Base-by-base conservation (phyloP, 2,329 filamentous ascomycete genomes). In the Pseudopyrenochaeta lycopersici region DNA sequence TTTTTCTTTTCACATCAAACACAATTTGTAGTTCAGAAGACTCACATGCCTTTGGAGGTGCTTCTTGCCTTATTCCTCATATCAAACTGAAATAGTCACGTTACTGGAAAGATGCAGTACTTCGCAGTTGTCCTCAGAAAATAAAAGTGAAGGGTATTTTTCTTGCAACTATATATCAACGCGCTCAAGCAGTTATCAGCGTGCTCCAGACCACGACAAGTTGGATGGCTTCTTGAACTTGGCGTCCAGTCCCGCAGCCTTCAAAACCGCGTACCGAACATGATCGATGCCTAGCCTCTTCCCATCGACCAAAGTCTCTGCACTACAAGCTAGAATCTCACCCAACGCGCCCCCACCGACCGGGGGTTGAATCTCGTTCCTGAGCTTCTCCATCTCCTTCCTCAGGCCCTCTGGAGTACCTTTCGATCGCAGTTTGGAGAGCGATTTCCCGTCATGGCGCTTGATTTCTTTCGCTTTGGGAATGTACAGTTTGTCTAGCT, bases 191-290 rank as follows among this genome's bases (percentile, higher is more conserved):
- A 27, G 23, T 9, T 5, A 27, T 27, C 23, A 27, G 23, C 23
- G 23, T 27, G 23, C 4, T 27, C 23, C 23, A 27, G 23, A 27
- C 23, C 23, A 27, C 9, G 23, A 27, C 23, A 27, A 27, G 4
- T 27, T 27, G 4, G 23, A 27, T 5, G 23, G 23, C 23, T 27
- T 27, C 23, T 27, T 27, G 23, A 27, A 27, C 23, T 21, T 21
- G 2, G 36, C 40, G 7, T 68, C 60, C 36, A 68, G 11, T 6
- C 64, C 66, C 10, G 52, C 84, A 35, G 88, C 88, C 58, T 81
- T 80, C 55, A 91, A 67, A 46, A 90, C 83, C 2, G 87, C 85
- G 82, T 85, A 89, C 47, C 87, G 76, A 9, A 91, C 71, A 52
- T 85, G 81, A 71, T 85, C 82, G 38, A 90, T 78, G 0, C 88